A percentile compares a stretch with the other conserved stretches of the same genome.
These are phyloP conservation scores for Lodderomyces margitis DNA, from an alignment of 1,139 yeast species.

Conservation along the genomic window DNA sequence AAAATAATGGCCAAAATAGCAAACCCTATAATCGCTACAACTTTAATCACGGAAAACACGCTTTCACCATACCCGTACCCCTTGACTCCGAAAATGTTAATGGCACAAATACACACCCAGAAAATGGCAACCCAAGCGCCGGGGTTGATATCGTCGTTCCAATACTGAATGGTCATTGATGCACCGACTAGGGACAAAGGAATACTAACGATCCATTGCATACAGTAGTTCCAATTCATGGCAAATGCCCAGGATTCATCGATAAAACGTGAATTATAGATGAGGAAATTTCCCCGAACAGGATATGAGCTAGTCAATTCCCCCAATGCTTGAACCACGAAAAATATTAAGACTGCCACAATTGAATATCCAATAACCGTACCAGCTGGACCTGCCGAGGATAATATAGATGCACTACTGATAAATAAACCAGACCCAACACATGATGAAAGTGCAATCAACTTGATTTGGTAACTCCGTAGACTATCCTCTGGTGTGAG, in stretches of 20 bases:
- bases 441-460: conserved; percentile 83
- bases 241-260: conserved; percentile 45
- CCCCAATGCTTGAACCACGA: conserved; percentile 42
- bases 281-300: conserved; percentile 40
- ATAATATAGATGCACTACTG: conserved; percentile 36
- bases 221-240: conserved; percentile 44
- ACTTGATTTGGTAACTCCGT: conserved; percentile 39
- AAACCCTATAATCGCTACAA: conserved; percentile 39
- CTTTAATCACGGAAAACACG: conserved; percentile 37
- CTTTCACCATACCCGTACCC: conserved; percentile 49
- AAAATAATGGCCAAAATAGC: conserved; percentile 40
- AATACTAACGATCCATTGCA: conserved; percentile 35
- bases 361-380: conserved; percentile 50
- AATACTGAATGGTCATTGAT: conserved; percentile 39
- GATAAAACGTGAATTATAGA: conserved; percentile 39
- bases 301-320: conserved; percentile 42
- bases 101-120: conserved; percentile 33
- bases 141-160: conserved; percentile 37
- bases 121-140: conserved; percentile 42
- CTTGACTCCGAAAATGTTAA: conserved; percentile 42
- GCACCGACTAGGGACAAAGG: conserved; percentile 42
- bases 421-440: conserved; percentile 57
- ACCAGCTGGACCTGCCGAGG: conserved; percentile 67
- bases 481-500: conserved; percentile 19
- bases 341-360: conserved; percentile 27